Evolutionary conservation across 1,139 yeast species (phyloP), one percentile per base, ranked within the genome.

Genomic region (Yamadazyma conglobata): DNA sequence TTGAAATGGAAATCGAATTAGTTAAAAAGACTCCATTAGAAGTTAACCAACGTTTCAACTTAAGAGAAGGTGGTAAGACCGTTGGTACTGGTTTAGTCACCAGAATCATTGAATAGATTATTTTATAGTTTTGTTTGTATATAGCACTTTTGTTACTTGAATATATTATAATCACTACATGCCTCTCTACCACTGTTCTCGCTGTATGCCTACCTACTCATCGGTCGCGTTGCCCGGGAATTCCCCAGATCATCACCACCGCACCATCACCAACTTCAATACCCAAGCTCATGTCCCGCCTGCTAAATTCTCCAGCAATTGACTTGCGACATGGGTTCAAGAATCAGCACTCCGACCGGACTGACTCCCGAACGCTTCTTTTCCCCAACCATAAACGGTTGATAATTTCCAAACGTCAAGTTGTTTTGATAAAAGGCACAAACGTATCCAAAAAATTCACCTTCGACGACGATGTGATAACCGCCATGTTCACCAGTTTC

Each of bases 1-100:
- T 88, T 47, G 98, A 93, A 73, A 87, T 93, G 96, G 81, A 79
- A 54, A 87, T 93, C 58, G 86, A 84, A 58, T 75, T 91, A 59
- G 81, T 84, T 47, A 87, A 79, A 70, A 91, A 95, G 59, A 86
- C 94, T 50, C 96, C 97, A 46, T 60, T 93, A 48, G 98, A 91
- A 73, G 81, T 83, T 53, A 94, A 94, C 64, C 96, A 88, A 73
- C 86, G 97, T 70, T 91, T 91, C 83, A 91, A 91, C 79, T 77
- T 91, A 62, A 93, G 99, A 80, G 99, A 91, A 74, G 97, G 98
- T 71, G 97, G 97, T 61, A 86, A 82, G 72, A 91, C 98, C 45
- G 97, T 91, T 49, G 98, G 96, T 65, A 91, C 98, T 50, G 98
- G 98, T 73, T 73, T 91, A 71, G 79, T 91, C 52, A 91, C 98